phyloP scores from a whole-genome alignment of 2,329 filamentous ascomycete genomes.

The Aspergillus fumigatiaffinis region DNA sequence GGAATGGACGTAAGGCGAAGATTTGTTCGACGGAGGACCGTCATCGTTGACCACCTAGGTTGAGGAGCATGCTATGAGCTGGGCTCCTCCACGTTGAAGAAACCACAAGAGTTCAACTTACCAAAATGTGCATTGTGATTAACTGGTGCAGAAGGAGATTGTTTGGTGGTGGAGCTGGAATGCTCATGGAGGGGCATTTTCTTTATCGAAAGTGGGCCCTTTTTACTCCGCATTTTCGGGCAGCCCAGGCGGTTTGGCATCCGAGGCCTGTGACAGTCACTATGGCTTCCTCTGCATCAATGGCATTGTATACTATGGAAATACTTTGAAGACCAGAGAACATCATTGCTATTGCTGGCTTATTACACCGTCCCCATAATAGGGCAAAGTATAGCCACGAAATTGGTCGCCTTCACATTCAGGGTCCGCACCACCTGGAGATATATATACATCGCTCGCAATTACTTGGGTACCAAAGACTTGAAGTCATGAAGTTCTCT shows the following conservation, averaged over 20 bases:
- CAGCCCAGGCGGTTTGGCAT: neutral
- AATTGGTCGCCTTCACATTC: neutral
- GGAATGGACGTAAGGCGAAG: slow-evolving; percentile 75
- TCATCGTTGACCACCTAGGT: slow-evolving; percentile 64
- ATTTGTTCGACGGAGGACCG: slow-evolving; percentile 71
- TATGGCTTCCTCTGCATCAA: neutral
- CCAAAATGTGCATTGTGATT: slow-evolving; percentile 49
- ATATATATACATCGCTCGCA: neutral
- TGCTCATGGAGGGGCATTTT: neutral
- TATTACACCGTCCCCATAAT: neutral
- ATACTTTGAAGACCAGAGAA: neutral
- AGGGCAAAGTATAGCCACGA: neutral
- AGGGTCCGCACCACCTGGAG: neutral
- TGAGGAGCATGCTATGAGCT: slow-evolving; percentile 4
- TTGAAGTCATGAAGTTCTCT: neutral
- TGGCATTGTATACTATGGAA: neutral
- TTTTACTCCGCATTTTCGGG: neutral
- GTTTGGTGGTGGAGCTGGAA: slow-evolving; percentile 7
- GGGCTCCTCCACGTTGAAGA: neutral
- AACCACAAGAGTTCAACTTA: slow-evolving; percentile 26
- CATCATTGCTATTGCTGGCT: neutral
- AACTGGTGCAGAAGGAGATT: neutral
- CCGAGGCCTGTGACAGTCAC: neutral
- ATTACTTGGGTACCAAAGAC: slow-evolving; percentile 2
- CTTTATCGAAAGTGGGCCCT: neutral